Percentiles rank a stretch among this genome's conserved stretches.
phyloP scores from a whole-genome alignment of 2,329 filamentous ascomycete species.

The Pseudogymnoascus sp. region DNA sequence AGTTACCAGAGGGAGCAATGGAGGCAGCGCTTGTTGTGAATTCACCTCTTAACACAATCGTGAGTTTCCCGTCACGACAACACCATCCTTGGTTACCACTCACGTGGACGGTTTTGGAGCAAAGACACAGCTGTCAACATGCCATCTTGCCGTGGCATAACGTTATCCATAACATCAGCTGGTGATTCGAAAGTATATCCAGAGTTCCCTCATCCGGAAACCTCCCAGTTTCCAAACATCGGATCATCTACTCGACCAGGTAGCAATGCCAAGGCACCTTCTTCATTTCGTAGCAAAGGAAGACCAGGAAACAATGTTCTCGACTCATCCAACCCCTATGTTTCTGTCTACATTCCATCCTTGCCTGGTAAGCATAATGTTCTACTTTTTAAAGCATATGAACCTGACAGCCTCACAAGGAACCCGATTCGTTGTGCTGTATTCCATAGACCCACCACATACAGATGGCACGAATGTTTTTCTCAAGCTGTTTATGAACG shows the following conservation, averaged over 20 bases:
- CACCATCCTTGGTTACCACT: neutral
- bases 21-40: neutral
- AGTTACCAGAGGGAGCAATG: neutral
- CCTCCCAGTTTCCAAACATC: slow-evolving; percentile 35
- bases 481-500: slow-evolving; percentile 51
- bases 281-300: neutral
- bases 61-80: neutral
- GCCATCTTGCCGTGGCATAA: slow-evolving; percentile 24
- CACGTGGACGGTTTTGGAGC: neutral
- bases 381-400: neutral
- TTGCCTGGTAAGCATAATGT: slow-evolving; percentile 35
- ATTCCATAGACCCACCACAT: slow-evolving; percentile 34
- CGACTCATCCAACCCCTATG: slow-evolving; percentile 28
- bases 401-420: slow-evolving; percentile 29
- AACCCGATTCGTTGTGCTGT: slow-evolving; percentile 46
- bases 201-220: slow-evolving; percentile 50
- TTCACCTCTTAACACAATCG: slow-evolving; percentile 3
- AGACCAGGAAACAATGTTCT: neutral
- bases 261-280: neutral
- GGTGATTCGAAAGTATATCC: slow-evolving; percentile 33
- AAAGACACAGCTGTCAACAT: slow-evolving; percentile 16
- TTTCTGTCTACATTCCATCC: slow-evolving; percentile 52
- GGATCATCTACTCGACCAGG: neutral
- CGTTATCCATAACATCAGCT: slow-evolving; percentile 23
- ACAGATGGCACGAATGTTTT: slow-evolving; percentile 37